Base-by-base conservation (phyloP, 164 flowering plant genomes). In the Hamamelis virginiana region DNA sequence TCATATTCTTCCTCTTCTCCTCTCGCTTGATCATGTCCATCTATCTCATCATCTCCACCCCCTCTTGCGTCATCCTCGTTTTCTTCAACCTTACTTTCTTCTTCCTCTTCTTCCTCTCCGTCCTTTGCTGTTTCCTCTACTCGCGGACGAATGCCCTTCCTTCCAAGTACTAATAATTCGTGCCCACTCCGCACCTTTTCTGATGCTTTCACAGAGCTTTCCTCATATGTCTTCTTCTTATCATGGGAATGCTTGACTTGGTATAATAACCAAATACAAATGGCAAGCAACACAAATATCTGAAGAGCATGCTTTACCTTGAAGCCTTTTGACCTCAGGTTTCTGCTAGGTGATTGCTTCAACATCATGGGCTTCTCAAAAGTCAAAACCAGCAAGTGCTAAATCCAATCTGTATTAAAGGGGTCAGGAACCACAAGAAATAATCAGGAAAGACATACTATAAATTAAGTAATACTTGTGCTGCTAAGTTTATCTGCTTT, bases 191-290 rank as follows among this genome's bases (percentile, higher is more conserved):
- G 50, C 27, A 48, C 38, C 18, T 63, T 53, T 46, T 26, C 71
- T 1, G 70, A 74, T 16, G 22, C 18, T 13, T 69, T 62, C 33
- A 59, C 74, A 26, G 72, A 69, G 41, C 41, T 46, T 26, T 28
- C 82, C 50, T 56, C 81, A 66, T 68, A 53, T 47, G 65, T 70
- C 28, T 65, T 70, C 55, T 58, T 75, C 52, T 76, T 78, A 3
- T 79, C 74, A 52, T 81, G 72, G 9, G 82, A 82, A 44, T 76
- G 83, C 65, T 78, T 83, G 67, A 82, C 77, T 75, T 86, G 87
- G 78, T 82, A 81, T 33, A 89, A 64, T 67, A 87, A 70, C 95
- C 95, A 89, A 46, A 85, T 65, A 77, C 84, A 77, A 64, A 87
- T 72, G 48, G 80, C 89, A 55, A 87, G 72, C 76, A 87, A 66